Evolutionary conservation across 2,329 filamentous ascomycete species (phyloP).

Genomic region (Trichoderma endophyticum): DNA sequence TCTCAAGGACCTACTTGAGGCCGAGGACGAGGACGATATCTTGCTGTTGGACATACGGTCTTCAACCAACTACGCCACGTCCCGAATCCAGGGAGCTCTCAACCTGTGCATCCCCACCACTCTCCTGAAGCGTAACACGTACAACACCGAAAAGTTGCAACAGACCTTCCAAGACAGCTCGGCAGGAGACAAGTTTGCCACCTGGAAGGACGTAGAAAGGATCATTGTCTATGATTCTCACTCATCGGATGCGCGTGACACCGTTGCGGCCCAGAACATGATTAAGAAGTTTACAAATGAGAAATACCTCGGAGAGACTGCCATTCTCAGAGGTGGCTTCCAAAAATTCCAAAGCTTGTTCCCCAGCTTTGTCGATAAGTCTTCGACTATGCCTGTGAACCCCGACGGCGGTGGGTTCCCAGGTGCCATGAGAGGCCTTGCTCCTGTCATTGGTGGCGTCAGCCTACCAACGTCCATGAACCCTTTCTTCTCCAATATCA

Average conservation of each 20-base stretch:
- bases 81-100: slow-evolving; percentile 74
- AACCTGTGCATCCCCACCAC: slow-evolving; percentile 96
- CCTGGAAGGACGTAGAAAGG: slow-evolving; percentile 69
- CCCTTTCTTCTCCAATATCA: slow-evolving; percentile 93
- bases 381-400: slow-evolving; percentile 34
- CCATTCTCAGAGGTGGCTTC: slow-evolving; percentile 81
- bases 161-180: slow-evolving; percentile 75
- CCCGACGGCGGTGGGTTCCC: slow-evolving; percentile 44
- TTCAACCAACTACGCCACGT: slow-evolving; percentile 73
- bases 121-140: slow-evolving; percentile 83
- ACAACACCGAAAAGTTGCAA: slow-evolving; percentile 81
- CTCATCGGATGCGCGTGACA: slow-evolving; percentile 76
- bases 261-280: slow-evolving; percentile 75
- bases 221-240: slow-evolving; percentile 85
- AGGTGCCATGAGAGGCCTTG: slow-evolving; percentile 42
- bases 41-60: slow-evolving; percentile 84
- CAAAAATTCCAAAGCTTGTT: slow-evolving; percentile 66
- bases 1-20: slow-evolving; percentile 55
- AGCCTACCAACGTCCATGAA: slow-evolving; percentile 68
- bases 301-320: slow-evolving; percentile 70
- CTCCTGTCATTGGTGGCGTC: slow-evolving; percentile 84
- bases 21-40: slow-evolving; percentile 40
- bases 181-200: slow-evolving; percentile 69
- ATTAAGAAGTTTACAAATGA: slow-evolving; percentile 89
- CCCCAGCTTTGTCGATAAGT: slow-evolving; percentile 60